Percentiles rank a stretch among this genome's conserved stretches.
Evolutionary conservation across 352 stramenopile genomes (phyloP).

Genomic region (Thraustotheca clavata): DNA sequence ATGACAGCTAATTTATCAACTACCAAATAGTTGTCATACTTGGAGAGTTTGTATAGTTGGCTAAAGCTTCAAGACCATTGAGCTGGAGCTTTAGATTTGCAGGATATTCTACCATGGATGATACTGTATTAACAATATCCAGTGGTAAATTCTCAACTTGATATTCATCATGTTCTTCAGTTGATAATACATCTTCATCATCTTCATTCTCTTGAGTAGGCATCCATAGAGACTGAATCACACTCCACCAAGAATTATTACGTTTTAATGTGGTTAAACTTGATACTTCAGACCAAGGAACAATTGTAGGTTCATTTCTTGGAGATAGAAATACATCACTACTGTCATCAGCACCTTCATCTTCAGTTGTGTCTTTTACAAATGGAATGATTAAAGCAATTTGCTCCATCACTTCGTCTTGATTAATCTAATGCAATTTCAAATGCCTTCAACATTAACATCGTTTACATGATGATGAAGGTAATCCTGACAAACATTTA

Average conservation of each 20-base stretch:
- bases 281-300: neutral
- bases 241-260: neutral
- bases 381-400: neutral
- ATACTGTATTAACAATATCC: neutral
- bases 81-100: slow-evolving; percentile 20
- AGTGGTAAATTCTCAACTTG: neutral
- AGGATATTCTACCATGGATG: slow-evolving; percentile 1
- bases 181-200: neutral
- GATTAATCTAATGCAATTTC: neutral
- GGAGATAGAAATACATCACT: neutral
- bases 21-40: neutral
- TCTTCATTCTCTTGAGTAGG: neutral
- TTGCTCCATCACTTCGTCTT: neutral
- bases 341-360: neutral
- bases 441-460: neutral
- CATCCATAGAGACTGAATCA: neutral
- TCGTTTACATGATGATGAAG: neutral
- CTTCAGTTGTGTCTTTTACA: neutral
- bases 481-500: slow-evolving; percentile 4
- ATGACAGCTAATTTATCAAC: neutral
- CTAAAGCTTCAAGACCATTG: neutral
- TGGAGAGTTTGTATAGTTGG: neutral
- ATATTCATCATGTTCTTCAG: neutral
- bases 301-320: neutral
- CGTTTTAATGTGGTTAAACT: neutral